Evolutionary conservation across 192 early-diverging fungal genomes (phyloP).

Genomic region (Podila epicladia): DNA sequence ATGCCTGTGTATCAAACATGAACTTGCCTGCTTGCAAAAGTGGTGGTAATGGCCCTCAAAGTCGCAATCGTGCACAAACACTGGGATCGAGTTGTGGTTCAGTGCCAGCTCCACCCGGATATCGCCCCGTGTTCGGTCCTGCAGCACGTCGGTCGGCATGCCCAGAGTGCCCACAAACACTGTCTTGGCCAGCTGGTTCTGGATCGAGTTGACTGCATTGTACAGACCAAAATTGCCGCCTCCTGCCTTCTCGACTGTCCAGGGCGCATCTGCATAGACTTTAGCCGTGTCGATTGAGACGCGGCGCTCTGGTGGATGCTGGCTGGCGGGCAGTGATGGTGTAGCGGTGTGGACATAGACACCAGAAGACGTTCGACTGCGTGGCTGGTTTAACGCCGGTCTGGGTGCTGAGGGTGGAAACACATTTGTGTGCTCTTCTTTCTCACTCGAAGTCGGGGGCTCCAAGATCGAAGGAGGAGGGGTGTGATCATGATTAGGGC

Average conservation of each 20-base stretch:
- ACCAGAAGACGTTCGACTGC: conserved; percentile 36
- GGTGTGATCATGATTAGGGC: conserved; percentile 32
- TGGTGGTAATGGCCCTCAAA: conserved; percentile 93
- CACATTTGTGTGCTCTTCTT: conserved; percentile 11
- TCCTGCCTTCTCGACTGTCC: conserved; percentile 77
- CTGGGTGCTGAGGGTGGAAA: conserved; percentile 46
- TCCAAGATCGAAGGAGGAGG: conserved; percentile 23
- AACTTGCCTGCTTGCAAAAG: conserved; percentile 92
- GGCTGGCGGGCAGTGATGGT: not conserved
- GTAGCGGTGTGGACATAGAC: conserved; percentile 12
- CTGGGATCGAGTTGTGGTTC: conserved; percentile 77
- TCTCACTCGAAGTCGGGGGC: conserved; percentile 15
- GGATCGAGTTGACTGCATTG: conserved; percentile 85
- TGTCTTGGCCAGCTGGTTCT: conserved; percentile 62
- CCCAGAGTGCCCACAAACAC: conserved; percentile 84
- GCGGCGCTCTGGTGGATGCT: conserved; percentile 1
- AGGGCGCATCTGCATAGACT: conserved; percentile 55
- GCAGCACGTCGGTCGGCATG: conserved; percentile 75
- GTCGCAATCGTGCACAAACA: conserved; percentile 82
- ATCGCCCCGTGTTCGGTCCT: conserved; percentile 64
- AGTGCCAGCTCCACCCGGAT: conserved; percentile 68
- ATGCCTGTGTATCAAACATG: too few species aligned
- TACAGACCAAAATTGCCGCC: conserved; percentile 95
- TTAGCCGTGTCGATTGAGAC: conserved; percentile 49
- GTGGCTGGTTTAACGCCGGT: conserved; percentile 40